Evolutionary conservation across 140 eudicot genomes (phyloP), one percentile per base, ranked within the genome.

Genomic region (Senecio squalidus): DNA sequence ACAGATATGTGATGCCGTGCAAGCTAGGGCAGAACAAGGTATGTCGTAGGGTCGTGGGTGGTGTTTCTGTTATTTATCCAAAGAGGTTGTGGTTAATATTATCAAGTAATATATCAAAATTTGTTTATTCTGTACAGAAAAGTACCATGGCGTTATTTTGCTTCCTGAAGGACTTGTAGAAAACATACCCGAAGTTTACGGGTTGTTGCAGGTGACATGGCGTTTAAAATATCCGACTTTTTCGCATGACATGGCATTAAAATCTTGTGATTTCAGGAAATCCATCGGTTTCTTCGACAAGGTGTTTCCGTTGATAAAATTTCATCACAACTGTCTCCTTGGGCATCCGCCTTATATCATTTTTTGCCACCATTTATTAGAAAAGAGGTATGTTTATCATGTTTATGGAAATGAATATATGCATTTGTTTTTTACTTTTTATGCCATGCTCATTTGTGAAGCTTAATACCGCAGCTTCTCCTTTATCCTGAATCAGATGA

Each of bases 81-180:
- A 1, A n/a, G 5, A 28, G 22, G 41, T 48, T 45, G 27, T 75
- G 45, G 3, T 9, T 39, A 20, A 27, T 31, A 47, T 9, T 15
- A 18, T 74, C 49, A 22, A 11, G 10, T 54, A 17, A 62, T 39
- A 26, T 48, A 36, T 9, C 18, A 36, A 55, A 28, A 1, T 28
- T 55, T 47, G 27, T 50, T 33, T 58, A 48, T 51, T 9, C n/a
- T 9, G 17, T 27, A 48, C 85, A 92, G 98, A 84, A 63, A 92
- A 87, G 66, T 57, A 79, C 74, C 98, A 92, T 48, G 98, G 98
- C 64, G 98, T 92, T 50, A 78, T 92, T 63, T 78, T 92, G 24
- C 76, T 92, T 53, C 98, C 98, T 3, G 98, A 92, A 81, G 96
- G 98, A 66, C 96, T 92, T 33, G 84, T 92, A 39, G 98, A 92